Evolutionary conservation across 2,329 filamentous ascomycete species (phyloP), one percentile per base, ranked within the genome.

Genomic region (Phyllosticta ampelicida): DNA sequence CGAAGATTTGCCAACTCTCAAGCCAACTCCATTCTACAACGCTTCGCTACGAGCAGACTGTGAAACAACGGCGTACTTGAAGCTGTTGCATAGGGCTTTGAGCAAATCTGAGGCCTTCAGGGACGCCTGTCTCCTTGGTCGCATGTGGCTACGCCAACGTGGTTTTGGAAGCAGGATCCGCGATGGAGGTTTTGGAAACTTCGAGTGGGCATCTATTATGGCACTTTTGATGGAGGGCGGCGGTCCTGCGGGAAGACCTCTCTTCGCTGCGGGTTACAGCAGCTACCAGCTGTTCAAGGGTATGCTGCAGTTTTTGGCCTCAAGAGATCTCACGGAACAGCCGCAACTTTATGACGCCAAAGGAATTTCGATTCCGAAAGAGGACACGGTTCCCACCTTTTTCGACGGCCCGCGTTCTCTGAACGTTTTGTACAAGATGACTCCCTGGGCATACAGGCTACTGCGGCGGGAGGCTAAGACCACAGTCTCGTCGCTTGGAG

Each of bases 211-310:
- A 0, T 75, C 83, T n/a, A 75, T 94, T 53, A 81, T 91, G 68
- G 89, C 91, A 29, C 77, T 96, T 13, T 76, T 97, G 1, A 77
- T 97, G 49, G 85, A 90, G 70, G 83, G 82, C n/a, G 89, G 89
- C 23, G 86, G 85, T 6, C 80, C 83, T 6, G 86, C 85, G 60
- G 87, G 87, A 1, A 81, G 84, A 62, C 80, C 86, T 1, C 75
- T 89, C 5, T 78, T 97, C 16, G 90, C 90, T 5, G 78, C 83
- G 5, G 89, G 89, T 8, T 87, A 96, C 65, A 96, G 87, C 74
- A 87, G 87, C 71, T 94, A 92, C 21, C 92, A 97, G 71, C 79
- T 97, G 51, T 96, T 99, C 80, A 97, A 96, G 73, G 91, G 90
- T 2, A 85, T 86, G 1, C 76, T 99, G n/a, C 92, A 96, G 68